These are phyloP conservation scores for Neohortaea acidophila DNA, from an alignment of 495 filamentous ascomycete genomes.

Conservation along the genomic window DNA sequence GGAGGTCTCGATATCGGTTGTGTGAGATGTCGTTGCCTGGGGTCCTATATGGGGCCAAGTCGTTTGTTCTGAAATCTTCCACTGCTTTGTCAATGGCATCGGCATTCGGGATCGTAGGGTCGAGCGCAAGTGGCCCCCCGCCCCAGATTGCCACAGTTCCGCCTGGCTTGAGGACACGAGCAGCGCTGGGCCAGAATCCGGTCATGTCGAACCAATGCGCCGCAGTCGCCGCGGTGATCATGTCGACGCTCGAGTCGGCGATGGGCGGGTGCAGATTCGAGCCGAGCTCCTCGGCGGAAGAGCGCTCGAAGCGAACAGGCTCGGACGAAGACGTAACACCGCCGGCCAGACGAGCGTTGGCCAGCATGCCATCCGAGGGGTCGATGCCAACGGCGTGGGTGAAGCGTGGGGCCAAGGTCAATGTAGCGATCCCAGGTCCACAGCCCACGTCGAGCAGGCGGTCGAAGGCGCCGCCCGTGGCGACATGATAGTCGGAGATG, in stretches of 20 bases:
- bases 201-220: slow-evolving; percentile 47
- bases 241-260: slow-evolving; percentile 31
- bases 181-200: slow-evolving; percentile 43
- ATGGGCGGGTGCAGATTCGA: slow-evolving; percentile 15
- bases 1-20: no score
- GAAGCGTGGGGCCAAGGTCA: slow-evolving; percentile 29
- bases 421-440: slow-evolving; percentile 35
- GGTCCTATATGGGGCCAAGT: no score
- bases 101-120: no score
- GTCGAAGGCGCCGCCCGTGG: slow-evolving; percentile 33
- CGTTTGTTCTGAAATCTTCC: no score
- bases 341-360: slow-evolving; percentile 20
- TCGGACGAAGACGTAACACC: background rate
- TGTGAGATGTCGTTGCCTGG: no score
- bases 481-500: slow-evolving; percentile 25
- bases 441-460: slow-evolving; percentile 41
- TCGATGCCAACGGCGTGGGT: slow-evolving; percentile 35
- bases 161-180: slow-evolving; percentile 37
- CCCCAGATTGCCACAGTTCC: slow-evolving; percentile 43
- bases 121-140: no score
- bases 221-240: slow-evolving; percentile 37
- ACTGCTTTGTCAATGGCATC: no score
- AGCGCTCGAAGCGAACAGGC: slow-evolving; percentile 25
- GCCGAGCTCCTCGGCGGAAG: slow-evolving; percentile 31
- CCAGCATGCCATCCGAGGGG: slow-evolving; percentile 39